Percentiles rank a stretch among this genome's conserved stretches.
Conservation (phyloP, 805 yeast genomes). For the Yamadazyma akitaensis region DNA sequence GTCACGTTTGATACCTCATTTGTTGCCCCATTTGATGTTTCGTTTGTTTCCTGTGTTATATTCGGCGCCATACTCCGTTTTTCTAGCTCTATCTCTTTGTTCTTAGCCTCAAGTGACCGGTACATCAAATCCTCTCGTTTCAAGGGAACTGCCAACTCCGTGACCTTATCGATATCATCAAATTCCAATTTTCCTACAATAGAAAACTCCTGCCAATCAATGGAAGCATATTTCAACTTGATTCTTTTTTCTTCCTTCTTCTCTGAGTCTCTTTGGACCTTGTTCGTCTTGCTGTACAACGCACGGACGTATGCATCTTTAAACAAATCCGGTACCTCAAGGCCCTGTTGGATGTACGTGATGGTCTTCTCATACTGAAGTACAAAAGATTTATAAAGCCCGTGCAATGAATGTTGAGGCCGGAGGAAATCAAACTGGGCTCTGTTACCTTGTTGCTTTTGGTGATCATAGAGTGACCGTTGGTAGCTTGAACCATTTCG, state of each 20-base stretch:
- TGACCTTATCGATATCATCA: constrained; percentile 55
- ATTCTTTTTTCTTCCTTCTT: constrained; percentile 34
- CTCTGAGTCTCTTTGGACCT: constrained; percentile 26
- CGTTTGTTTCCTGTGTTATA: not conserved
- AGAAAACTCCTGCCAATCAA: constrained; percentile 85
- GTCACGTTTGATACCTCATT: not conserved
- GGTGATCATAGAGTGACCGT: constrained; percentile 32
- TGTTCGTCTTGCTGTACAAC: constrained; percentile 41
- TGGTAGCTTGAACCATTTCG: constrained; percentile 49
- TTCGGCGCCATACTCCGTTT: constrained; percentile 3
- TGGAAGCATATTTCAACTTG: constrained; percentile 59
- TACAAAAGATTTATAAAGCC: constrained; percentile 46
- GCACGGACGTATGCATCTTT: constrained; percentile 55
- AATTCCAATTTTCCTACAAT: constrained; percentile 69
- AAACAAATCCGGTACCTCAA: constrained; percentile 32
- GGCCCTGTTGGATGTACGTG: constrained; percentile 12
- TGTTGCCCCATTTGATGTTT: not conserved
- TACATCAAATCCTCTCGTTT: constrained; percentile 56
- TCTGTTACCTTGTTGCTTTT: constrained; percentile 32
- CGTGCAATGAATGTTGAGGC: constrained; percentile 56
- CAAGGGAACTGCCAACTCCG: constrained; percentile 55
- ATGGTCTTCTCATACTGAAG: constrained; percentile 49
- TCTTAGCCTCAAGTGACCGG: constrained; percentile 56
- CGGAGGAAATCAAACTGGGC: constrained; percentile 69
- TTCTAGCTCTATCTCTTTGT: constrained; percentile 20